Evolutionary conservation across 169 alveolate genomes (phyloP).

Genomic region (Plasmodium ovale): DNA sequence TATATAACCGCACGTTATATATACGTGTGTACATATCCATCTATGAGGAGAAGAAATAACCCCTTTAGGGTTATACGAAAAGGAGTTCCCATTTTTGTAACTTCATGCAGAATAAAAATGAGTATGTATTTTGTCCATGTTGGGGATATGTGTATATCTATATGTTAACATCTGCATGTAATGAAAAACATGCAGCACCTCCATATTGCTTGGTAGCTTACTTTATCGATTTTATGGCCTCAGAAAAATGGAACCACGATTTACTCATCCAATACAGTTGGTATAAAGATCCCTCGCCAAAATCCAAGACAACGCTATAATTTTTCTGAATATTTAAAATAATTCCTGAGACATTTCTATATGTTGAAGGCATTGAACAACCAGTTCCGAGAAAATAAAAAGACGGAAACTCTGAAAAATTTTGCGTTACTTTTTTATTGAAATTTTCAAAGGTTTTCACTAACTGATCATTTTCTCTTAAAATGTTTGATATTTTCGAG

Average conservation of each 20-base stretch:
- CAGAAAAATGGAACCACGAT: constrained; percentile 77
- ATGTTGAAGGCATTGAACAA: constrained; percentile 92
- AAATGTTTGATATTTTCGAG: constrained; percentile 38
- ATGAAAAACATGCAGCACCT: background rate
- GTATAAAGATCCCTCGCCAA: constrained; percentile 93
- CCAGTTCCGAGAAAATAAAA: constrained; percentile 93
- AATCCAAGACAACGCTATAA: constrained; percentile 89
- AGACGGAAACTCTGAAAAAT: constrained; percentile 74
- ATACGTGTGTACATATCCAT: background rate
- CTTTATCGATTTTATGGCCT: constrained; percentile 76
- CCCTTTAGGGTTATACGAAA: background rate
- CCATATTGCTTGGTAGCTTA: background rate
- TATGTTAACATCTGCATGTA: background rate
- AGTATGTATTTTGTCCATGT: background rate
- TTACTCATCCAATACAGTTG: constrained; percentile 87
- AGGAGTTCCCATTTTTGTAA: background rate
- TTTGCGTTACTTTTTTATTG: constrained; percentile 36
- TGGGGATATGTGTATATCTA: background rate
- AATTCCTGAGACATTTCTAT: constrained; percentile 91
- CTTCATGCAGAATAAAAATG: background rate
- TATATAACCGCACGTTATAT: background rate
- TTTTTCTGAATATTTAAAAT: constrained; percentile 77
- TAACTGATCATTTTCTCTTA: constrained; percentile 72
- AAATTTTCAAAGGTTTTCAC: constrained; percentile 59
- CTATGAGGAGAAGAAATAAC: background rate